Conservation (phyloP, 2,329 filamentous ascomycete genomes). For the Ophiocordyceps camponoti-saundersi region DNA sequence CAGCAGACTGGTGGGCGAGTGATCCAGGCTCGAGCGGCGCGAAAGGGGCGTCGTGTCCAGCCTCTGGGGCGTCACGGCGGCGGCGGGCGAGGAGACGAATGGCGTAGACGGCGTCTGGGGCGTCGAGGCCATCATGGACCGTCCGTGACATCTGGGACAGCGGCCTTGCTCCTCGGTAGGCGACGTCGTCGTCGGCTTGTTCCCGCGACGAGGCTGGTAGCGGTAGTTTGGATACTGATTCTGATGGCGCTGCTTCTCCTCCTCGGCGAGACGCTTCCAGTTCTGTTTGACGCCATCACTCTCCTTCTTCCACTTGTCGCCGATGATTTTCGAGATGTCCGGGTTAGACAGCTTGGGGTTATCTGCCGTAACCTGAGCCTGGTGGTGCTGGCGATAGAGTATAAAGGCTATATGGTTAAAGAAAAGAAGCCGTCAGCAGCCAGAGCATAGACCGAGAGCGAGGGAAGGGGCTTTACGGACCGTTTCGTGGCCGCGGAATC, state of each 20-base stretch:
- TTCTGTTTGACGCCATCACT: conserved; percentile 56
- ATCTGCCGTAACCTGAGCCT: conserved; percentile 61
- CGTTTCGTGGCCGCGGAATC: conserved; percentile 40
- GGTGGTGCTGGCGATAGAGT: conserved; percentile 85
- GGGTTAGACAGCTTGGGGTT: conserved; percentile 88
- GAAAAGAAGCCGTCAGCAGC: background rate
- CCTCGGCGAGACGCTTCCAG: conserved; percentile 83
- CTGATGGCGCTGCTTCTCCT: conserved; percentile 82
- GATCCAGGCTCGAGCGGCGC: conserved; percentile 12
- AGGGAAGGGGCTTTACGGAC: conserved; percentile 20
- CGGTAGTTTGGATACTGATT: conserved; percentile 85
- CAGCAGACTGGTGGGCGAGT: conserved; percentile 8
- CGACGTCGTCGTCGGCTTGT: conserved; percentile 13
- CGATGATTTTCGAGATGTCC: conserved; percentile 94
- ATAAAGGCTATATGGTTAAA: conserved; percentile 61
- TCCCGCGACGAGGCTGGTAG: conserved; percentile 67
- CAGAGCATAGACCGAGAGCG: background rate
- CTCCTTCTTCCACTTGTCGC: conserved; percentile 75
- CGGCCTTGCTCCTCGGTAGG: conserved; percentile 32
- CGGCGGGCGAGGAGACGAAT: conserved; percentile 17
- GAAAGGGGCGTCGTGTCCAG: conserved; percentile 8
- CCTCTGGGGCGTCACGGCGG: conserved; percentile 5
- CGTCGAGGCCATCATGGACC: conserved; percentile 36
- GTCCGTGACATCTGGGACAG: conserved; percentile 57
- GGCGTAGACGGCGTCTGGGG: conserved; percentile 40